phyloP scores from a whole-genome alignment of 2,329 filamentous ascomycete genomes.

The Fusarium sp. region DNA sequence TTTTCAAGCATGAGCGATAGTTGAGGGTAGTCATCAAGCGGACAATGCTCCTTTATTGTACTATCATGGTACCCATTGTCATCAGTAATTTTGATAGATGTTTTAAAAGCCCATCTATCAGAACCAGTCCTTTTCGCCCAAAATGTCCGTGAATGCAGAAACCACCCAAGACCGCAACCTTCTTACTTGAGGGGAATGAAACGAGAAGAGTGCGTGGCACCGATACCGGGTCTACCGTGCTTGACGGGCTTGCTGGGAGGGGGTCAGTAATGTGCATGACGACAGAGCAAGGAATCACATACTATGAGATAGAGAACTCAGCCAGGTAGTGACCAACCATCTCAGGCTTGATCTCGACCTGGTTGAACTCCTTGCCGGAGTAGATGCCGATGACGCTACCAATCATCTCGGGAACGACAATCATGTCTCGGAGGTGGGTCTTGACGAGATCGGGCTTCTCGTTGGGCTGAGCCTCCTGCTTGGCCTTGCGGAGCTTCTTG shows the following conservation, averaged over 20 bases:
- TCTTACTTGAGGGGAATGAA: slow-evolving; percentile 99
- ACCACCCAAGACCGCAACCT: slow-evolving; percentile 65
- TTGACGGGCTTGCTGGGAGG: slow-evolving; percentile 92
- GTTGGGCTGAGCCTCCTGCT: slow-evolving; percentile 98
- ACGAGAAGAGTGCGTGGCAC: slow-evolving; percentile 99
- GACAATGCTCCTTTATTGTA: slow-evolving; percentile 58
- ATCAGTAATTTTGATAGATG: slow-evolving; percentile 60
- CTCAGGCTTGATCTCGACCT: slow-evolving; percentile 99
- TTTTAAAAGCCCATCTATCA: slow-evolving; percentile 59
- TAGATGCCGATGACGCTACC: slow-evolving; percentile 98
- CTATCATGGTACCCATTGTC: slow-evolving; percentile 60
- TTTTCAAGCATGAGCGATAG: slow-evolving; percentile 30
- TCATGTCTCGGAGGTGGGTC: slow-evolving; percentile 99
- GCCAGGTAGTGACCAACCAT: slow-evolving; percentile 99
- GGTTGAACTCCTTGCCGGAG: slow-evolving; percentile 99
- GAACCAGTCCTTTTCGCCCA: slow-evolving; percentile 69
- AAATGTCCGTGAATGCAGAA: slow-evolving; percentile 69
- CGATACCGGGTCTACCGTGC: slow-evolving; percentile 99
- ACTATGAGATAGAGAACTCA: slow-evolving; percentile 99
- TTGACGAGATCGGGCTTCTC: slow-evolving; percentile 99
- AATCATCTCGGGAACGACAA: slow-evolving; percentile 99
- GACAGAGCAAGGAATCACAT: slow-evolving; percentile 60
- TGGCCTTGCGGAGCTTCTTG: slow-evolving; percentile 99
- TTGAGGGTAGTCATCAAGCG: slow-evolving; percentile 48
- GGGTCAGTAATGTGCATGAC: slow-evolving; percentile 60